phyloP scores from a whole-genome alignment of 768 basidiomycete genomes.

The Lactifluus rugatus region DNA sequence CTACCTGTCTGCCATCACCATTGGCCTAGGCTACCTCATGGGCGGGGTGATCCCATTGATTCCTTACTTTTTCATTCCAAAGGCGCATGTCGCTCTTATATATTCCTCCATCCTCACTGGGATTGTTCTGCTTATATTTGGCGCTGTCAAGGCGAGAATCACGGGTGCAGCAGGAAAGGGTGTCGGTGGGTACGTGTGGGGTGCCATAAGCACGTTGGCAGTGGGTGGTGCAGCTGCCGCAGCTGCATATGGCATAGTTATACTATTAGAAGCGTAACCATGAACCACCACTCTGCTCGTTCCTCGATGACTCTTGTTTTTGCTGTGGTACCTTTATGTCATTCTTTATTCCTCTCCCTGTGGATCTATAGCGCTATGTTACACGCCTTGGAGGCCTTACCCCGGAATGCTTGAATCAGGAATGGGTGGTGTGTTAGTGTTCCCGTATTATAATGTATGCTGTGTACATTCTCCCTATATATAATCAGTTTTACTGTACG shows the following conservation, averaged over 20 bases:
- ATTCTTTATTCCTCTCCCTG: no score
- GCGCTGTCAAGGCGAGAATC: conserved; percentile 79
- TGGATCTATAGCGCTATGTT: not conserved
- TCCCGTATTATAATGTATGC: no score
- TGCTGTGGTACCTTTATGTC: no score
- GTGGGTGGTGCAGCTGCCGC: conserved; percentile 90
- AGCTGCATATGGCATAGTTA: conserved; percentile 53
- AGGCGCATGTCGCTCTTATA: conserved; percentile 56
- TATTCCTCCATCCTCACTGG: conserved; percentile 78
- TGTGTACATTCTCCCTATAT: no score
- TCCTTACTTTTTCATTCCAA: conserved; percentile 82
- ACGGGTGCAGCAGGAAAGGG: conserved; percentile 68
- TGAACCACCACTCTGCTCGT: no score
- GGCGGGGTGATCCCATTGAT: conserved; percentile 90
- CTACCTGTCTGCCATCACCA: conserved; percentile 88
- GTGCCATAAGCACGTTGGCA: conserved; percentile 74
- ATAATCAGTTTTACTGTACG: no score
- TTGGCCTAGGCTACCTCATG: conserved; percentile 87
- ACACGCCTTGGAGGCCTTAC: not conserved
- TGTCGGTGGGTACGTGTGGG: conserved; percentile 67
- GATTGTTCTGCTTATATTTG: conserved; percentile 79
- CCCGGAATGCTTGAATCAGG: no score
- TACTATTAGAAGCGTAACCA: conserved; percentile 31
- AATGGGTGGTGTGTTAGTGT: conserved; percentile 19
- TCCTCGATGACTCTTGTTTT: no score